Conservation (phyloP, 176 grass and related monocot species). For the Oryza brachyantha region DNA sequence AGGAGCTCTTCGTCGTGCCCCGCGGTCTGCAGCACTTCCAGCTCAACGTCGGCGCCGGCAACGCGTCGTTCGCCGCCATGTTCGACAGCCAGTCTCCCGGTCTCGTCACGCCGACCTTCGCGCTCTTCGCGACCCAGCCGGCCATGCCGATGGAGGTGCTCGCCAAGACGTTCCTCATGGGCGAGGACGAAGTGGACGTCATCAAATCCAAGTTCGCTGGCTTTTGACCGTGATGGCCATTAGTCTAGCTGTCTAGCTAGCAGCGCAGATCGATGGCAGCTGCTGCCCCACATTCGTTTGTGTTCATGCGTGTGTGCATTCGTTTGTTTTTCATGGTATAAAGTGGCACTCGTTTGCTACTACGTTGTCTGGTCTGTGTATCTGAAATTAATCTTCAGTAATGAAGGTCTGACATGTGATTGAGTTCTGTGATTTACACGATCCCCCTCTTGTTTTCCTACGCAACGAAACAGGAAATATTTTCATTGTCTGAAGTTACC, state of each 20-base stretch:
- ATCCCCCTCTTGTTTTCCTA: too few species aligned
- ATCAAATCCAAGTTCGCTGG: conserved; percentile 48
- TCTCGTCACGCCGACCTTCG: conserved; percentile 34
- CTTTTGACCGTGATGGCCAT: conserved; percentile 24
- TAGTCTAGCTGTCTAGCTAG: too few species aligned
- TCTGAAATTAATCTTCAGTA: background rate
- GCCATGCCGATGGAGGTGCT: conserved; percentile 56
- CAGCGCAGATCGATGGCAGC: too few species aligned
- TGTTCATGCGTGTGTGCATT: background rate
- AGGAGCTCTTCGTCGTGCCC: conserved; percentile 60
- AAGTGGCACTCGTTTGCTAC: background rate
- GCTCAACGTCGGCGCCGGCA: conserved; percentile 39
- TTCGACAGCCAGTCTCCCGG: conserved; percentile 61
- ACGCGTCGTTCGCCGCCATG: conserved; percentile 45
- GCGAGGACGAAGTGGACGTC: conserved; percentile 23
- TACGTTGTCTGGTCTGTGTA: background rate
- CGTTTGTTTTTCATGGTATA: background rate
- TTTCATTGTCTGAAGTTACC: too few species aligned
- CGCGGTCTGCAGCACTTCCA: conserved; percentile 66
- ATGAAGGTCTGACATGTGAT: too few species aligned
- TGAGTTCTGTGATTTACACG: too few species aligned
- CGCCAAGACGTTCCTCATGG: conserved; percentile 58
- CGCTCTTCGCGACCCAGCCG: conserved; percentile 57
- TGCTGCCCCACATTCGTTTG: background rate
- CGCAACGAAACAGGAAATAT: too few species aligned